Evolutionary conservation across 352 stramenopile species (phyloP).

Genomic region (Globisporangium carolinianum): DNA sequence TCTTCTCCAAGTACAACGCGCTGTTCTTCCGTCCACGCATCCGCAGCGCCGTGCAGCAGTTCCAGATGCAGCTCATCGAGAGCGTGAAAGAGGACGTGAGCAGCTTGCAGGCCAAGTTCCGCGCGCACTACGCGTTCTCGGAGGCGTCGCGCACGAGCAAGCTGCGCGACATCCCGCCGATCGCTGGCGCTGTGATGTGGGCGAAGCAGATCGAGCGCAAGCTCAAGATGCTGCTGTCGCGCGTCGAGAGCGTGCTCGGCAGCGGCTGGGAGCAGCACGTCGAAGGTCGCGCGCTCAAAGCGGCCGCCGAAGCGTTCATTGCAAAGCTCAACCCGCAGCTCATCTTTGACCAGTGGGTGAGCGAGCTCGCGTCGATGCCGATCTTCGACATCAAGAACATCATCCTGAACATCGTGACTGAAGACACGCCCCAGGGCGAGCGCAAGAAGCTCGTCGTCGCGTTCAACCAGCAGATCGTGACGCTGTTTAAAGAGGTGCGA

Average conservation of each 20-base stretch:
- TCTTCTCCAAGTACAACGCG: constrained; percentile 98
- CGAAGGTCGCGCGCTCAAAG: constrained; percentile 95
- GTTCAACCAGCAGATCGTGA: constrained; percentile 98
- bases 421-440: constrained; percentile 63
- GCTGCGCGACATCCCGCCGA: constrained; percentile 95
- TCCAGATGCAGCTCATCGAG: constrained; percentile 98
- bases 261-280: constrained; percentile 95
- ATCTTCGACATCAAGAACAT: constrained; percentile 92
- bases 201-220: constrained; percentile 99
- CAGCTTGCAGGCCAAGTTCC: constrained; percentile 94
- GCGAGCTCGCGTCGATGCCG: constrained; percentile 84
- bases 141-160: constrained; percentile 92
- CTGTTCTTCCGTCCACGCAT: constrained; percentile 95
- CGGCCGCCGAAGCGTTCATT: constrained; percentile 82
- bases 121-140: constrained; percentile 94
- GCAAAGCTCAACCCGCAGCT: constrained; percentile 82
- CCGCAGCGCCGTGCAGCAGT: constrained; percentile 96
- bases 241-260: constrained; percentile 96
- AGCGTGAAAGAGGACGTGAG: constrained; percentile 97
- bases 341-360: constrained; percentile 95
- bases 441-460: constrained; percentile 78
- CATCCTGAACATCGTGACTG: constrained; percentile 85
- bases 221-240: constrained; percentile 93
- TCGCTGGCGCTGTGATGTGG: constrained; percentile 98
- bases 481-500: constrained; percentile 98